Base-by-base conservation (phyloP, 352 stramenopile species). In the Phytophthora pisi region DNA sequence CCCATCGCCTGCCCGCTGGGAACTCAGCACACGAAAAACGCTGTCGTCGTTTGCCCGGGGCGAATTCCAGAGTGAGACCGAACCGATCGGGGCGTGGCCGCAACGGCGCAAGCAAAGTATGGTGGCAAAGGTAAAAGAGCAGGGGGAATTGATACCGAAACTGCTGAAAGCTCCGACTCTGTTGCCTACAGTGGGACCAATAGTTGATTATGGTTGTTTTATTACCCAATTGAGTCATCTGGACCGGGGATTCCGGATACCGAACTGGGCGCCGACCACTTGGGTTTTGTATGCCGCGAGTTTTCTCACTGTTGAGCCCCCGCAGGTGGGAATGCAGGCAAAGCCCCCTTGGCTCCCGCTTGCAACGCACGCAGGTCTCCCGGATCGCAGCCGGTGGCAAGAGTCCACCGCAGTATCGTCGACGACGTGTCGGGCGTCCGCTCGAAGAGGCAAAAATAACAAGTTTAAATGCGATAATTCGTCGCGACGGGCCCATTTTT, bases 1-100 rank as follows among this genome's bases (percentile, higher is more conserved):
- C 70, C 68, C 68, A 75, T 42, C 71, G 49, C 55, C 24, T 13
- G 23, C 53, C 58, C 26, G 18, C 54, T 43, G 36, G 18, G 15
- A 36, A 69, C 7, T 45, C 24, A 49, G 38, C 40, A 54, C 28
- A 20, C 53, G n/a, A 52, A 60, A 64, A 64, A 18, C 31, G 28
- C 28, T 31, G 28, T 15, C 55, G 67, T 64, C 55, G 51, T 58
- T 64, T 69, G 64, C 13, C 51, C 43, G 56, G 26, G 26, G 51
- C 42, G 43, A 64, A 64, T 71, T 64, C 43, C 52, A 71, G 61
- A 75, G 62, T 75, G 67, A 75, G 67, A 67, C 61, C 61, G 20
- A 64, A 59, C 55, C 49, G 47, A 65, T 42, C 34, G 34, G 13
- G 28, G 54, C 45, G 30, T 60, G 38, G 36, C 60, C 34, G 31